Percentiles rank a stretch among this genome's conserved stretches.
Conservation (phyloP, 2,329 filamentous ascomycete genomes). For the Geosmithia flava region DNA sequence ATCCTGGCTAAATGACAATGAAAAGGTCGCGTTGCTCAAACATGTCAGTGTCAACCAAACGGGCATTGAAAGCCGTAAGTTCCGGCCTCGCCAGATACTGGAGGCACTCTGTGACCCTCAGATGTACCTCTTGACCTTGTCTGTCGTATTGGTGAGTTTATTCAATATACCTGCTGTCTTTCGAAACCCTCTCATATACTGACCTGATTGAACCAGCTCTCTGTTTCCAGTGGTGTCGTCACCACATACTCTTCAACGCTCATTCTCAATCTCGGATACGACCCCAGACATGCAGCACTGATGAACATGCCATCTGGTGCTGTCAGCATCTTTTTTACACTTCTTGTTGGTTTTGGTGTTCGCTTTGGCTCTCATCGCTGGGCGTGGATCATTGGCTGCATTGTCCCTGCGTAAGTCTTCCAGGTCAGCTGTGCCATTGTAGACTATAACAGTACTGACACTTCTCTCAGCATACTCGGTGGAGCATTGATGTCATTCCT, state of each 20-base stretch:
- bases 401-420: constrained; percentile 29
- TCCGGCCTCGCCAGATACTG: constrained; percentile 36
- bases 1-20: constrained; percentile 29
- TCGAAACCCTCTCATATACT: background rate
- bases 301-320: constrained; percentile 42
- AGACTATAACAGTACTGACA: background rate
- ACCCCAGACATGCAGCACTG: constrained; percentile 29
- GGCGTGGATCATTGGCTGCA: constrained; percentile 35
- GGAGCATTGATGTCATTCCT: constrained; percentile 41
- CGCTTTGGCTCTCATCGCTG: constrained; percentile 33
- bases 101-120: constrained; percentile 40
- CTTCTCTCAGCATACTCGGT: constrained; percentile 25
- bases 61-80: constrained; percentile 40
- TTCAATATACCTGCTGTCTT: background rate
- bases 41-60: constrained; percentile 46
- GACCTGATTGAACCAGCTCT: constrained; percentile 15
- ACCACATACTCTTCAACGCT: constrained; percentile 42
- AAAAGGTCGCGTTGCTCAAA: constrained; percentile 36
- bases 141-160: constrained; percentile 30
- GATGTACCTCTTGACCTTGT: constrained; percentile 34
- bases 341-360: constrained; percentile 34
- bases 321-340: constrained; percentile 37
- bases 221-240: constrained; percentile 39
- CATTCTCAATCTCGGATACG: constrained; percentile 33
- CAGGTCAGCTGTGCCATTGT: background rate